phyloP scores from a whole-genome alignment of 352 stramenopile genomes.

The Phytophthora melonis region DNA sequence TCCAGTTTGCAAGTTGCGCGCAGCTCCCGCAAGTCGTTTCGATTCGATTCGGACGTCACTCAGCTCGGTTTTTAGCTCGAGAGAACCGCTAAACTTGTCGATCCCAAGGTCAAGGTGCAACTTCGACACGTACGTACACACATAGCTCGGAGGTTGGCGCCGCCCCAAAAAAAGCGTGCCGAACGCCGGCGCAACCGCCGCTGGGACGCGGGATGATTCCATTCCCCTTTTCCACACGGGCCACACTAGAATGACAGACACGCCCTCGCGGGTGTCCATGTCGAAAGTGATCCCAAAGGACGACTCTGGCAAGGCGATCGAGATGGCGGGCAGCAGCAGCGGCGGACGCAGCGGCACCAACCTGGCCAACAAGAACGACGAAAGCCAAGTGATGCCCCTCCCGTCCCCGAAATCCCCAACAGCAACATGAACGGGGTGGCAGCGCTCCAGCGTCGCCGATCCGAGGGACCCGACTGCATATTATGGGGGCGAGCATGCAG shows the following conservation, averaged over 20 bases:
- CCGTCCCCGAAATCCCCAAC: conserved; percentile 30
- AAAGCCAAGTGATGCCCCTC: conserved; percentile 7
- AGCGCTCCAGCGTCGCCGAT: conserved; percentile 33
- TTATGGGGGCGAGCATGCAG: conserved; percentile 65
- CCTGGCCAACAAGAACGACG: conserved; percentile 18
- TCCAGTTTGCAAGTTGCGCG: conserved; percentile 42
- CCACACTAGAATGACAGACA: conserved; percentile 83
- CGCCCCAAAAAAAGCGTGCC: conserved; percentile 24
- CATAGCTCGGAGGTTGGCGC: conserved; percentile 5
- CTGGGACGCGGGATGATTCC: conserved; percentile 56
- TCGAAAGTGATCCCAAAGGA: conserved; percentile 82
- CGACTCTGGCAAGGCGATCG: conserved; percentile 37
- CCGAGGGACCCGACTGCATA: conserved; percentile 54
- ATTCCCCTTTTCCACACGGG: conserved; percentile 81
- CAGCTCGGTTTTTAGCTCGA: not conserved
- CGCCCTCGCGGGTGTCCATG: conserved; percentile 61
- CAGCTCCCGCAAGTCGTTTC: conserved; percentile 35
- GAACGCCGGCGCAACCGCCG: conserved; percentile 32
- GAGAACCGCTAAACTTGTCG: conserved; percentile 27
- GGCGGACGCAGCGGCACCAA: conserved; percentile 41
- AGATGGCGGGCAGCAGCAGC: conserved; percentile 40
- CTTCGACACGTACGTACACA: conserved; percentile 9
- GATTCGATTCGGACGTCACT: not conserved
- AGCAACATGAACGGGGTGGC: not conserved
- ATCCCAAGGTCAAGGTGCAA: conserved; percentile 6